A percentile compares a stretch with the other conserved stretches of the same genome.
These are phyloP conservation scores for Plasmodium fragile DNA, from an alignment of 169 alveolate genomes.

Conservation along the genomic window DNA sequence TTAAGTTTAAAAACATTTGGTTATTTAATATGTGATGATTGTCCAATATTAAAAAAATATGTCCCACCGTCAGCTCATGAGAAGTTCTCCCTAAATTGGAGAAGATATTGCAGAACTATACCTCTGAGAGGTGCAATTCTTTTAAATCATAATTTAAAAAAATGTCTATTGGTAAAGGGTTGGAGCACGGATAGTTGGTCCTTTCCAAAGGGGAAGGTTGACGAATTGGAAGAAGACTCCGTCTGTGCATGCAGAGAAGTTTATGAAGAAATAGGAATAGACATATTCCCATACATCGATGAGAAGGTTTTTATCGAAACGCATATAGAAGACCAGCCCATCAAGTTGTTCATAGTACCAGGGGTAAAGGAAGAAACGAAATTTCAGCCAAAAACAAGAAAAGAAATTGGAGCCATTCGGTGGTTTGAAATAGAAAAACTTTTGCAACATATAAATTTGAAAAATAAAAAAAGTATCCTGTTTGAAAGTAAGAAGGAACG, in stretches of 20 bases:
- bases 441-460: constrained; percentile 32
- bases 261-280: constrained; percentile 94
- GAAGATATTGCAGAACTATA: constrained; percentile 85
- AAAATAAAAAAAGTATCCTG: constrained; percentile 59
- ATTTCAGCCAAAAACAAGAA: constrained; percentile 87
- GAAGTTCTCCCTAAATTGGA: constrained; percentile 84
- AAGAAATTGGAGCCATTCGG: constrained; percentile 88
- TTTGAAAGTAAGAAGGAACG: constrained; percentile 75
- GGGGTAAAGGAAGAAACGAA: constrained; percentile 87
- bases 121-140: constrained; percentile 93
- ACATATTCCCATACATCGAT: constrained; percentile 85
- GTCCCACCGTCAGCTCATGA: constrained; percentile 85
- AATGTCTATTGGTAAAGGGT: constrained; percentile 89
- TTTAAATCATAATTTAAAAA: constrained; percentile 85
- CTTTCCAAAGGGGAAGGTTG: constrained; percentile 96
- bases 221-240: constrained; percentile 93
- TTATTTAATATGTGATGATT: constrained; percentile 87
- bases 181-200: constrained; percentile 91
- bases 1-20: constrained; percentile 87
- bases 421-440: constrained; percentile 87
- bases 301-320: constrained; percentile 86
- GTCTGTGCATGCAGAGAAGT: constrained; percentile 96
- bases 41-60: constrained; percentile 84
- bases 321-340: constrained; percentile 84
- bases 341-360: constrained; percentile 90